A percentile compares a stretch with the other conserved stretches of the same genome.
Evolutionary conservation across 768 basidiomycete genomes (phyloP).

Genomic region (Russula vinacea): DNA sequence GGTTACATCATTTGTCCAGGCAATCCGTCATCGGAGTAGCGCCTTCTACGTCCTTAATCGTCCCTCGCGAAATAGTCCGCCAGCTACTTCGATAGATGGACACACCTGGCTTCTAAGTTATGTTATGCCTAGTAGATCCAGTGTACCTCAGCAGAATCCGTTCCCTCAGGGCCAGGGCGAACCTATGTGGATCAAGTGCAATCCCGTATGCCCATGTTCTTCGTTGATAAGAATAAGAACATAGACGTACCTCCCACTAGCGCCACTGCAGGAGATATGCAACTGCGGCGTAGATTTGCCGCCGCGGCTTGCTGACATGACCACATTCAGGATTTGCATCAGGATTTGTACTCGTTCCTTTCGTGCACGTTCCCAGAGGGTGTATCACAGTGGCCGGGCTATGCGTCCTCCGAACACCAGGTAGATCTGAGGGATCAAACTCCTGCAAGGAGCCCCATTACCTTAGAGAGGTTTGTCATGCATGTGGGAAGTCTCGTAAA

Average conservation of each 20-base stretch:
- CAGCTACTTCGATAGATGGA: neutral
- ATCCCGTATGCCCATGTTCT: slow-evolving; percentile 22
- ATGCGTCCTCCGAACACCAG: slow-evolving; percentile 16
- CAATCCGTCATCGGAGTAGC: neutral
- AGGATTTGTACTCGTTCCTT: neutral
- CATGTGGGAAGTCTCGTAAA: slow-evolving; percentile 21
- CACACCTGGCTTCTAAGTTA: slow-evolving; percentile 21
- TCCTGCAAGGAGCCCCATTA: neutral
- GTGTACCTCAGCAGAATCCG: slow-evolving; percentile 26
- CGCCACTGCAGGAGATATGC: slow-evolving; percentile 3
- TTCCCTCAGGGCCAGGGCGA: slow-evolving; percentile 18
- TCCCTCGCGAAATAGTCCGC: neutral
- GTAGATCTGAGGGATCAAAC: slow-evolving; percentile 20
- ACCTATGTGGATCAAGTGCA: slow-evolving; percentile 16
- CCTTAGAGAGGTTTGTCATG: slow-evolving; percentile 16
- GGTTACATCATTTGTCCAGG: neutral
- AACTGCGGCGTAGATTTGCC: neutral
- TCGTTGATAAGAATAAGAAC: slow-evolving; percentile 6
- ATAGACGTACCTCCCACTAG: slow-evolving; percentile 14
- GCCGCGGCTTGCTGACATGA: neutral
- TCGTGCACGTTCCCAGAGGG: neutral
- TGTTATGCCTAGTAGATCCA: slow-evolving; percentile 8
- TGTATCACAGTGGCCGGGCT: slow-evolving; percentile 23
- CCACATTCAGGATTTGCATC: slow-evolving; percentile 17
- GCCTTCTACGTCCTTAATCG: slow-evolving; percentile 6